A percentile compares a stretch with the other conserved stretches of the same genome.
phyloP scores from a whole-genome alignment of 495 filamentous ascomycete genomes.

The Neurospora tetrasperma region DNA sequence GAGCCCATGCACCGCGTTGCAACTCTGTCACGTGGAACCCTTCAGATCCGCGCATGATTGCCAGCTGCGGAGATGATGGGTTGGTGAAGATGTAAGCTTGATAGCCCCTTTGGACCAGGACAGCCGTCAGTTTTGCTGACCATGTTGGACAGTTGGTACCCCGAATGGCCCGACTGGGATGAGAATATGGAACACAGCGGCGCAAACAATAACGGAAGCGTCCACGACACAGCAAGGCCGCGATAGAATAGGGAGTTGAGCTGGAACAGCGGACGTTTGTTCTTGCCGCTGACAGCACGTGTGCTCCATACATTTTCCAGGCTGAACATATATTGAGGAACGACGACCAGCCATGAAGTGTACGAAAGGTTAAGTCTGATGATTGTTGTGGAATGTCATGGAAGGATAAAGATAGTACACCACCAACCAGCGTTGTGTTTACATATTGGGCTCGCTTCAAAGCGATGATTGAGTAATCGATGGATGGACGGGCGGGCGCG shows the following conservation, averaged over 20 bases:
- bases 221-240: neutral
- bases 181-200: neutral
- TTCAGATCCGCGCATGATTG: constrained; percentile 71
- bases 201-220: neutral
- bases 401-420: neutral
- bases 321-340: neutral
- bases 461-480: neutral
- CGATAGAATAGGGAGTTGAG: neutral
- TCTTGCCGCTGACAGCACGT: neutral
- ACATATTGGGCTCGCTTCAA: neutral
- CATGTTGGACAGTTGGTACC: neutral
- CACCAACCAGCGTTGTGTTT: neutral
- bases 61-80: constrained; percentile 80
- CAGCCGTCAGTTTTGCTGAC: neutral
- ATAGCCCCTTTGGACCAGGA: neutral
- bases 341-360: neutral
- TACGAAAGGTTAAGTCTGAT: neutral
- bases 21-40: constrained; percentile 94
- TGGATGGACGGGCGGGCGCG: neutral
- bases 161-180: neutral
- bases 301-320: neutral
- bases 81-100: constrained; percentile 71
- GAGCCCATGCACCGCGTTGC: constrained; percentile 65
- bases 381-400: neutral
- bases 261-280: neutral